phyloP scores from a whole-genome alignment of 2,329 filamentous ascomycete genomes.

The Ilyonectria mors-panacis region DNA sequence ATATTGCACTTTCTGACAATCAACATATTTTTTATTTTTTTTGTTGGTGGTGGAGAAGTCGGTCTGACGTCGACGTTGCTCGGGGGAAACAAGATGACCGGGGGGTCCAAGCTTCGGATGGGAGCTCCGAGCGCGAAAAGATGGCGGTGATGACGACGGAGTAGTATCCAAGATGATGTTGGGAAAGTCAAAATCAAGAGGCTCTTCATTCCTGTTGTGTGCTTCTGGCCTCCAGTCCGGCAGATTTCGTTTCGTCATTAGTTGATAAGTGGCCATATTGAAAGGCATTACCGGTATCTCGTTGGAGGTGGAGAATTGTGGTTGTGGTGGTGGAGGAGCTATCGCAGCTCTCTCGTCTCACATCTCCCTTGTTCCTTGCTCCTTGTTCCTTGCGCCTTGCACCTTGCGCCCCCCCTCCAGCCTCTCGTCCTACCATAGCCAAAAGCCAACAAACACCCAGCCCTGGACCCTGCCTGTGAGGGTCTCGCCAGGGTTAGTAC shows the following conservation, averaged over 20 bases:
- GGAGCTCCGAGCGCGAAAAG: constrained; percentile 12
- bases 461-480: constrained; percentile 23
- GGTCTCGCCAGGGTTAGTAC: constrained; percentile 18
- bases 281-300: background rate
- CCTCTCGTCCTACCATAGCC: background rate
- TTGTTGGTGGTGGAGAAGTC: constrained; percentile 27
- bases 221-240: constrained; percentile 1
- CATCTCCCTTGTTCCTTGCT: constrained; percentile 25
- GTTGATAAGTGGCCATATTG: constrained; percentile 4
- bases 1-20: constrained; percentile 13
- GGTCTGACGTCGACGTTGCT: constrained; percentile 26
- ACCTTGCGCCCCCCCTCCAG: background rate
- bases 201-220: background rate
- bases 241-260: constrained; percentile 6
- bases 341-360: constrained; percentile 13
- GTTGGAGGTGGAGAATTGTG: constrained; percentile 11
- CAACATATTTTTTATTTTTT: constrained; percentile 1
- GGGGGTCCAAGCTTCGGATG: constrained; percentile 21
- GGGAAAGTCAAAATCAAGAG: constrained; percentile 1
- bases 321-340: constrained; percentile 8
- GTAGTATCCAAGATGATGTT: constrained; percentile 19
- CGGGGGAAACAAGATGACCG: constrained; percentile 8
- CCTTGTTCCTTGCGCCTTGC: background rate
- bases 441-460: constrained; percentile 8
- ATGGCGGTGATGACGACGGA: constrained; percentile 14